These are phyloP conservation scores for Penstemon eatonii DNA, from an alignment of 257 asterid species.

Conservation along the genomic window DNA sequence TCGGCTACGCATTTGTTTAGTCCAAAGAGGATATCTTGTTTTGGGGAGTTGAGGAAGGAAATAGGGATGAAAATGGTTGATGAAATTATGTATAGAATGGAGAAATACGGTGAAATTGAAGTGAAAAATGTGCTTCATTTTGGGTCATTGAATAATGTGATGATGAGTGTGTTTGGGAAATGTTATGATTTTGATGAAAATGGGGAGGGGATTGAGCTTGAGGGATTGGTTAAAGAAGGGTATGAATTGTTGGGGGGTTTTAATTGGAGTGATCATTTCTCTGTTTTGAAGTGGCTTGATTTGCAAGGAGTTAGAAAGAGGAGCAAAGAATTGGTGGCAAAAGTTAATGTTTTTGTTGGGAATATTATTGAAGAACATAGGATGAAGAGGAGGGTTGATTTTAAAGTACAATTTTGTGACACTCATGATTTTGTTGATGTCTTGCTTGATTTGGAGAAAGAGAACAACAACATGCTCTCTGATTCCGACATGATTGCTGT, in stretches of 20 bases:
- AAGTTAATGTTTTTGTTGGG: constrained; percentile 56
- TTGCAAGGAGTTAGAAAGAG: constrained; percentile 69
- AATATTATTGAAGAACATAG: constrained; percentile 64
- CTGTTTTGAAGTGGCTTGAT: constrained; percentile 65
- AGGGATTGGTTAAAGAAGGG: constrained; percentile 65
- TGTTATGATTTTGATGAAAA: constrained; percentile 38
- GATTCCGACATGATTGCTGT: constrained; percentile 80
- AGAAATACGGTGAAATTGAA: constrained; percentile 30
- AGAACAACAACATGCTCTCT: constrained; percentile 48
- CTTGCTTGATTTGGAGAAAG: constrained; percentile 67
- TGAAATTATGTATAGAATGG: constrained; percentile 41
- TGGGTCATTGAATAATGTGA: constrained; percentile 71
- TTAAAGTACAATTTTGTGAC: constrained; percentile 24
- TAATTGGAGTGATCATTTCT: constrained; percentile 85
- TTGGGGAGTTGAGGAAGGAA: constrained; percentile 40
- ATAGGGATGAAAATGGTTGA: constrained; percentile 56
- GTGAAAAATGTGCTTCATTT: constrained; percentile 52
- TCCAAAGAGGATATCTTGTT: constrained; percentile 47
- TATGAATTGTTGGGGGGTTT: constrained; percentile 63
- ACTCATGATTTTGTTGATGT: constrained; percentile 70
- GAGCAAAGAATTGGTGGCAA: constrained; percentile 45
- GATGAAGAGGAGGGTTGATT: constrained; percentile 35
- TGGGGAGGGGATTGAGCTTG: constrained; percentile 42
- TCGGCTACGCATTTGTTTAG: constrained; percentile 68
- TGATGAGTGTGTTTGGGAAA: constrained; percentile 73